Evolutionary conservation across 768 basidiomycete genomes (phyloP).

Genomic region (Hygrophorus russula): DNA sequence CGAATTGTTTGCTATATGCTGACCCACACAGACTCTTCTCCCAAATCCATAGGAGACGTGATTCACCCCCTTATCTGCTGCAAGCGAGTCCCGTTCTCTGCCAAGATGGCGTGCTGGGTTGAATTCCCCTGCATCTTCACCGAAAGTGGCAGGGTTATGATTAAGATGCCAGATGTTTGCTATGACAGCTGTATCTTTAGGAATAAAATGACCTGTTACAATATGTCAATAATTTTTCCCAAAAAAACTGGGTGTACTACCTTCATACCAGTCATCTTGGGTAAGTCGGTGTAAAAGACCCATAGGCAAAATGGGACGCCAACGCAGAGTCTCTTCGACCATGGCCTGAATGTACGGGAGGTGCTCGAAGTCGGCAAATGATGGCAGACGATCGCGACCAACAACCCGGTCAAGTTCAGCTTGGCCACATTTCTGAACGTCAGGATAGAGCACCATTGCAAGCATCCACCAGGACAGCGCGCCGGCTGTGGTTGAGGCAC

Average conservation of each 20-base stretch:
- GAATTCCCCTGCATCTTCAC: neutral
- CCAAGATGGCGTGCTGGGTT: neutral
- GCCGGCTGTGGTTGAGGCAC: neutral
- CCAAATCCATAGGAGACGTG: conserved; percentile 31
- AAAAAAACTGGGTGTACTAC: neutral
- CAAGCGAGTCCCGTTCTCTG: too few species aligned
- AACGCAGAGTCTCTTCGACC: conserved; percentile 4
- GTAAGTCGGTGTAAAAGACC: conserved; percentile 3
- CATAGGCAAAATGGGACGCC: conserved; percentile 1
- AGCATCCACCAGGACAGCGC: neutral
- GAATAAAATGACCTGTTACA: conserved; percentile 4
- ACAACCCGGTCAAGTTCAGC: conserved; percentile 7
- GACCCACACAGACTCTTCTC: conserved; percentile 25
- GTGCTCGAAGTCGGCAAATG: neutral
- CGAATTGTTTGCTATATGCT: conserved; percentile 23
- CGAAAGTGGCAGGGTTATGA: neutral
- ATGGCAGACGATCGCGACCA: conserved; percentile 3
- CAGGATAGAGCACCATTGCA: conserved; percentile 4
- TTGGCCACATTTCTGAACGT: conserved; percentile 2
- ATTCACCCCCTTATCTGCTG: conserved; percentile 18
- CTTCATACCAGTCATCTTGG: conserved; percentile 4
- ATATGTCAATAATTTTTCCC: neutral
- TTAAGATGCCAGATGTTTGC: conserved; percentile 2
- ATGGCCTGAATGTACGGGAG: conserved; percentile 4
- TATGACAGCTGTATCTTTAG: conserved; percentile 3